phyloP scores from a whole-genome alignment of 345 rosid genomes.

The Eucalyptus paniculata region DNA sequence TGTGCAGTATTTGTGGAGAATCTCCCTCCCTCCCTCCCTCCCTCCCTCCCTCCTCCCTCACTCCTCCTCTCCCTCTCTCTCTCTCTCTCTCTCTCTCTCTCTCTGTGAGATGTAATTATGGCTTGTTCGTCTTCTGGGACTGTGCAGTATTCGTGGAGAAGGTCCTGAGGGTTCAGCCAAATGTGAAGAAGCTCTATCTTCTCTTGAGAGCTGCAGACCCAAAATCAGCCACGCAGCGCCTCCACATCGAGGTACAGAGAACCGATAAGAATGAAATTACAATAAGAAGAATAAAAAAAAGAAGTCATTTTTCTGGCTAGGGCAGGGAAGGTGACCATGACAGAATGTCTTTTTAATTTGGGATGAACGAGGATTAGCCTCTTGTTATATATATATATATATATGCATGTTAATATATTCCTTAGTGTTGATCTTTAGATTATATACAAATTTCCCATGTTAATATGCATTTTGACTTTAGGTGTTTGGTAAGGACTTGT shows the following conservation, averaged over 20 bases:
- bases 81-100: neutral
- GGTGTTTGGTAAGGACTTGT: slow-evolving; percentile 46
- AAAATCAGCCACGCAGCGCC: slow-evolving; percentile 6
- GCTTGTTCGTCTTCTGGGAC: neutral
- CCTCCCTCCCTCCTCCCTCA: too few relatives aligned
- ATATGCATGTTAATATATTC: neutral
- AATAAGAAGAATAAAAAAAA: neutral
- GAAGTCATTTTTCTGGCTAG: neutral
- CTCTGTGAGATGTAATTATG: neutral
- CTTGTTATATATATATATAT: too few relatives aligned
- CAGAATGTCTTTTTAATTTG: neutral
- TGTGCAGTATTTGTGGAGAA: slow-evolving; percentile 18
- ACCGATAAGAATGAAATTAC: neutral
- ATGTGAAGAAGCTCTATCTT: slow-evolving; percentile 16
- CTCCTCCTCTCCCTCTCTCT: fast-evolving
- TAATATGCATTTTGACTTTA: neutral
- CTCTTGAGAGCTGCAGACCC: slow-evolving; percentile 24
- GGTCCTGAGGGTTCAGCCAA: slow-evolving; percentile 19
- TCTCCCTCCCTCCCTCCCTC: neutral
- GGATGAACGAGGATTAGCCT: neutral
- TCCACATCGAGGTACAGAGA: slow-evolving; percentile 10
- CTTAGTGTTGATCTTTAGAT: neutral
- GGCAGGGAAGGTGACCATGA: neutral
- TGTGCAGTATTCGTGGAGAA: slow-evolving; percentile 18
- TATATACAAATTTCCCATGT: neutral